phyloP scores from a whole-genome alignment of 2,329 filamentous ascomycete species.

The Venturia carpophila region DNA sequence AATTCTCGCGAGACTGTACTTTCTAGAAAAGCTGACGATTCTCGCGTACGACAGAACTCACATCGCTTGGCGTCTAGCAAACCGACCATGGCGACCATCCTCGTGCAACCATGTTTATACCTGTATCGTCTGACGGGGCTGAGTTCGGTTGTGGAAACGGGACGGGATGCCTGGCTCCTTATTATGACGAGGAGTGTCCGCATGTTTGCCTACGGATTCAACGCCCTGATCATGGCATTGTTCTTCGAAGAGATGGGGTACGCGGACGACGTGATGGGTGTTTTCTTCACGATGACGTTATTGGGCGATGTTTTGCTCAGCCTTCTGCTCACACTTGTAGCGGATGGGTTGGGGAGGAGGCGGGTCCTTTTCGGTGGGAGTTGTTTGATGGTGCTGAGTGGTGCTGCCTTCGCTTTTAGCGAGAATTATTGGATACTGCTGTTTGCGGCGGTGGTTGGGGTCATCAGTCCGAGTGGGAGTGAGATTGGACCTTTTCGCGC shows the following conservation, averaged over 20 bases:
- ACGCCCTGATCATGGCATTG: constrained; percentile 31
- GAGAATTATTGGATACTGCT: constrained; percentile 29
- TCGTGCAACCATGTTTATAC: background rate
- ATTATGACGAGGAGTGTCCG: constrained; percentile 32
- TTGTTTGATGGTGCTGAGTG: constrained; percentile 30
- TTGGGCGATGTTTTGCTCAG: constrained; percentile 33
- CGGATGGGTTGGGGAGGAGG: constrained; percentile 30
- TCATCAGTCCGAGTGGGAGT: constrained; percentile 33
- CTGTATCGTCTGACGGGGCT: constrained; percentile 17
- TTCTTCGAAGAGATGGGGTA: constrained; percentile 31
- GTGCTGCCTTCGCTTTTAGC: constrained; percentile 30
- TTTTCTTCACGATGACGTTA: constrained; percentile 36
- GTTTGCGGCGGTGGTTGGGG: constrained; percentile 31
- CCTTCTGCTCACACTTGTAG: constrained; percentile 32
- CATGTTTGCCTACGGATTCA: constrained; percentile 31
- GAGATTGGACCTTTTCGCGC: constrained; percentile 37
- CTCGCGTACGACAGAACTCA: background rate
- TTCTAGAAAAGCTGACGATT: background rate
- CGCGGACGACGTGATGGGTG: constrained; percentile 31
- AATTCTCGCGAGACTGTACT: background rate
- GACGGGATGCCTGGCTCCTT: constrained; percentile 23
- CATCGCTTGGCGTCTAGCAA: background rate
- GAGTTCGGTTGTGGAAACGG: constrained; percentile 1
- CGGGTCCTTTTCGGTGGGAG: constrained; percentile 30
- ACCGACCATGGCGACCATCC: background rate